Base-by-base conservation (phyloP, 1,284 basidiomycete species). In the Pseudozyma flocculosa region DNA sequence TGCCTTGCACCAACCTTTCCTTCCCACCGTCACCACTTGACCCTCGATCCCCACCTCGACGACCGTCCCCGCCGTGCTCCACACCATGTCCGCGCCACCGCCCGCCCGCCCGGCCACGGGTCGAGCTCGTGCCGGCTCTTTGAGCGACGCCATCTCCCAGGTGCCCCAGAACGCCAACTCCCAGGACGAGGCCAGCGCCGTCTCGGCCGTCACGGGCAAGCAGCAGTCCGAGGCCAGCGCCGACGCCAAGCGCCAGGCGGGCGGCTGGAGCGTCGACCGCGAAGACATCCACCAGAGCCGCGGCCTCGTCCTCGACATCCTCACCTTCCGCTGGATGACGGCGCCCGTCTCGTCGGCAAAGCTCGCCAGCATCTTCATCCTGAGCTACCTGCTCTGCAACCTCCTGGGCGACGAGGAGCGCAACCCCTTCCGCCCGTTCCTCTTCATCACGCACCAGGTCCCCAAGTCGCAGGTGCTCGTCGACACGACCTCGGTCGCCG, bases 401-500 rank as follows among this genome's bases (percentile, higher is more conserved):
- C 81, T 83, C 59, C 70, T 86, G 43, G 79, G 83, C 2, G 76
- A 81, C 0, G 81, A 79, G 39, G 68, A 82, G 9, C 63, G 81
- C 29, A 97, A 96, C 75, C 91, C 90, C 0, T 88, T 96, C 71
- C 79, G 81, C 0, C 82, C 84, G 3, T 76, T 94, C 40, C 82
- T 97, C 59, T 86, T 90, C 72, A 83, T 93, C 49, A 89, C 89
- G 8, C 82, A 92, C 70, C 83, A 78, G 15, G 61, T 80, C 15
- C 65, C 73, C 2, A 56, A 64, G 18, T 68, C 88, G 26, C 81
- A 85, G 8, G 81, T 82, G 7, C 48, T 72, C 15, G 87, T 85
- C 69, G 69, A 70, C 44, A n/a, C 26, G 26, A 29, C 26, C 7
- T 7, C 26, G 26, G 7, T 29, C 2, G 45, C 53, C 34, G 22